phyloP scores from a whole-genome alignment of 2,329 filamentous ascomycete species.

The Fusarium austroafricanum region DNA sequence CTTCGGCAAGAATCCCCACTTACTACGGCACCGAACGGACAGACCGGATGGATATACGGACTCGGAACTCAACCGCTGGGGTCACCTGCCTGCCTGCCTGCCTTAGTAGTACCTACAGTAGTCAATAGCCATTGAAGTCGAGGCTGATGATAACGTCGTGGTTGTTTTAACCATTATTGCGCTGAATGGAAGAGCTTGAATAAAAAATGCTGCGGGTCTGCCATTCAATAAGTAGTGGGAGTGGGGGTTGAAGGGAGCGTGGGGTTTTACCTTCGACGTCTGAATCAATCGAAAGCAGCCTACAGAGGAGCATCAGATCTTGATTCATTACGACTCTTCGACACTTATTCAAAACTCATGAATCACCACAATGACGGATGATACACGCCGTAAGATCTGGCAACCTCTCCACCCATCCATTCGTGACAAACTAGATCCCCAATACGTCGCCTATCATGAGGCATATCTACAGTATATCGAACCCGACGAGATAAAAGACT shows the following conservation, averaged over 20 bases:
- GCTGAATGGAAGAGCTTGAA: no score
- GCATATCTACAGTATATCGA: conserved; percentile 52
- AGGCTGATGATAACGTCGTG: neutral
- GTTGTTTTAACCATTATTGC: neutral
- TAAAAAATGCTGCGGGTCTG: conserved; percentile 5
- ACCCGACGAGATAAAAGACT: conserved; percentile 49
- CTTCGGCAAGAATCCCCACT: conserved; percentile 9
- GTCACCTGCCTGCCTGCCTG: no score
- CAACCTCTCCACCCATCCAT: conserved; percentile 52
- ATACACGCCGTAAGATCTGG: conserved; percentile 34
- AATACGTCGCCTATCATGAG: conserved; percentile 55
- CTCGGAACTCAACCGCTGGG: neutral
- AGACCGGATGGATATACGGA: conserved; percentile 4
- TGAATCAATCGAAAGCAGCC: neutral
- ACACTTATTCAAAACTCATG: neutral
- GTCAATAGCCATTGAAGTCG: neutral
- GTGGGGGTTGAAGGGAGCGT: conserved; percentile 8
- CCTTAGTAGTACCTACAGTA: no score
- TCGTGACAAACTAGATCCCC: conserved; percentile 50
- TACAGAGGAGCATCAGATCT: neutral
- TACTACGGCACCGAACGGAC: conserved; percentile 1
- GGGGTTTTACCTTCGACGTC: conserved; percentile 12
- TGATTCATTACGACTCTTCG: neutral
- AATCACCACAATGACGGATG: conserved; percentile 7
- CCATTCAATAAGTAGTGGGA: conserved; percentile 7